Percentiles rank a stretch among this genome's conserved stretches.
Conservation (phyloP, 305 asterid species). For the Fraxinus dipetala region DNA sequence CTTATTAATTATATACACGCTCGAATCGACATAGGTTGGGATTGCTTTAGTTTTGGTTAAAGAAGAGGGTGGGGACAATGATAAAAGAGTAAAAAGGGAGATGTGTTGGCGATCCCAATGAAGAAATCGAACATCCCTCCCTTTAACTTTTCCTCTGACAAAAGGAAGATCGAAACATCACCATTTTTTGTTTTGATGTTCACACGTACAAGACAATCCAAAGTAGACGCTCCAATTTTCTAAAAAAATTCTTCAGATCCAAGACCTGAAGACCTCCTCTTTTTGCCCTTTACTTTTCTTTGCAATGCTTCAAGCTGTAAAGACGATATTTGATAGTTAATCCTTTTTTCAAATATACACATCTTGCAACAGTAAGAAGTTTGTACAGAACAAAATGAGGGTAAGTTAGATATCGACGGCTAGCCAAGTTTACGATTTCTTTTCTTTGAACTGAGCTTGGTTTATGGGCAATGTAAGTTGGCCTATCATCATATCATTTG, state of each 20-base stretch:
- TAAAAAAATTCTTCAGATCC: slow-evolving; percentile 13
- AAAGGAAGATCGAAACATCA: slow-evolving; percentile 33
- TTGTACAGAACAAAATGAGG: background rate
- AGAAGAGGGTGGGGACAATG: slow-evolving; percentile 29
- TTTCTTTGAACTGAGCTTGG: background rate
- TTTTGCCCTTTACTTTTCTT: slow-evolving; percentile 25
- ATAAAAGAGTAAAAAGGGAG: slow-evolving; percentile 8
- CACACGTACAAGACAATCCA: slow-evolving; percentile 35
- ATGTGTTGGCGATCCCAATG: slow-evolving; percentile 39
- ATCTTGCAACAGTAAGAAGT: background rate
- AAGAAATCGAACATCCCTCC: slow-evolving; percentile 6
- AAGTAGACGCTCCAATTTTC: slow-evolving; percentile 22
- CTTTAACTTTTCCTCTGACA: slow-evolving; percentile 45
- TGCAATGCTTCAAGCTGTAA: background rate
- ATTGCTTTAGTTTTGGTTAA: slow-evolving; percentile 5
- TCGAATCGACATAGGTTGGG: background rate
- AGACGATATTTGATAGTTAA: background rate
- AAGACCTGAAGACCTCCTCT: background rate
- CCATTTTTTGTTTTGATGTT: slow-evolving; percentile 21
- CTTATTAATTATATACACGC: background rate
- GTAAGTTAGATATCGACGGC: background rate
- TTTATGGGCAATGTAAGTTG: no score
- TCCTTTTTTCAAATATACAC: background rate
- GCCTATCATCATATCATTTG: background rate
- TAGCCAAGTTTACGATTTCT: background rate